A percentile compares a stretch with the other conserved stretches of the same genome.
Evolutionary conservation across 176 grass and related monocot genomes (phyloP).

Genomic region (Carex myosuroides): DNA sequence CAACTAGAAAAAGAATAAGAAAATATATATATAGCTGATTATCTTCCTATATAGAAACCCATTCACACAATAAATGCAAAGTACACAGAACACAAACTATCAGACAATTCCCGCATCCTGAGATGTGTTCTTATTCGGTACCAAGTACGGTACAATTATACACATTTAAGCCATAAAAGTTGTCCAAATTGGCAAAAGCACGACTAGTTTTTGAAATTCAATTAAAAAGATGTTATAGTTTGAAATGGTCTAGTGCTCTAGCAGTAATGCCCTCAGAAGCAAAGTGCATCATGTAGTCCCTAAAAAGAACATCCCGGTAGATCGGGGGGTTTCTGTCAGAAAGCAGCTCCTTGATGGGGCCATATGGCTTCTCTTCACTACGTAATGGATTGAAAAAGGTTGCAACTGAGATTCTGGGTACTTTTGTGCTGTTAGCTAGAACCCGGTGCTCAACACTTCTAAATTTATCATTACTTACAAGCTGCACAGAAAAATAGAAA

Average conservation of each 20-base stretch:
- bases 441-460: slow-evolving; percentile 19
- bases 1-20: background rate
- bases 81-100: background rate
- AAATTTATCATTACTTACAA: slow-evolving; percentile 25
- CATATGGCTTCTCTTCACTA: slow-evolving; percentile 20
- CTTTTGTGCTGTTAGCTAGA: slow-evolving; percentile 18
- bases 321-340: slow-evolving; percentile 15
- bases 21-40: background rate
- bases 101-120: background rate
- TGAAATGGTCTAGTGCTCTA: slow-evolving; percentile 23
- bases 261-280: slow-evolving; percentile 11
- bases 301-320: slow-evolving; percentile 14
- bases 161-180: background rate
- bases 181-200: background rate
- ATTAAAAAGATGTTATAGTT: slow-evolving; percentile 4
- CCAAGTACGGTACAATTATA: background rate
- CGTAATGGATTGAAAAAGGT: slow-evolving; percentile 20
- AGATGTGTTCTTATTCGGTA: background rate
- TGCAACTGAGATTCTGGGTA: slow-evolving; percentile 12
- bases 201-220: background rate
- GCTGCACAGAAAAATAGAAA: slow-evolving; percentile 18
- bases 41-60: background rate
- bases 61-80: background rate
- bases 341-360: slow-evolving; percentile 29
- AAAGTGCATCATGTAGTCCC: slow-evolving; percentile 24